Conservation (phyloP, 2,329 filamentous ascomycete genomes). For the Fusarium sp. region DNA sequence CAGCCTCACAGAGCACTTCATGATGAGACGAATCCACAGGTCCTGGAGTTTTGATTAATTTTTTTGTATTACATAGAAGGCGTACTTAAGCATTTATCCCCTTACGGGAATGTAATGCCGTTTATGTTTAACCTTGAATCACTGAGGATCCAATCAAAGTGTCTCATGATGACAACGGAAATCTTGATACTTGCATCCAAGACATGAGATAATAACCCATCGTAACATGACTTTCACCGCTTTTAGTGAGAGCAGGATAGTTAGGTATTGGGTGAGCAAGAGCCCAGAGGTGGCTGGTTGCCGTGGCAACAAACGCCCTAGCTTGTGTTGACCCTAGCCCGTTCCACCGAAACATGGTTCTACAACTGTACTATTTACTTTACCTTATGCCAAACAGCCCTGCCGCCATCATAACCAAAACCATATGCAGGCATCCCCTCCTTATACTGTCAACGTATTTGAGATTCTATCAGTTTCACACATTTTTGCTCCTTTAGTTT, state of each 20-base stretch:
- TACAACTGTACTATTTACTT: constrained; percentile 31
- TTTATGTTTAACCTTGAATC: neutral
- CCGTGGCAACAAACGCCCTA: constrained; percentile 28
- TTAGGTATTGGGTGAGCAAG: neutral
- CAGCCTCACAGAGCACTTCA: neutral
- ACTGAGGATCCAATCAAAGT: neutral
- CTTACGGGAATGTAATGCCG: neutral
- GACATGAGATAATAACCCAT: neutral
- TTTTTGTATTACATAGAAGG: neutral
- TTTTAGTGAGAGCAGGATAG: neutral
- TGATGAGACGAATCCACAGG: constrained; percentile 16
- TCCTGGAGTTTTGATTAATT: neutral
- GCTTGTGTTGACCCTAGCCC: constrained; percentile 29
- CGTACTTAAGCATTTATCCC: neutral
- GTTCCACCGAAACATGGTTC: constrained; percentile 18
- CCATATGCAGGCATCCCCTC: constrained; percentile 36
- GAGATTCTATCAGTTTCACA: constrained; percentile 15
- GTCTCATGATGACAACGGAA: constrained; percentile 5
- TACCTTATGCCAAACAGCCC: constrained; percentile 33
- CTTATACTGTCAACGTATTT: constrained; percentile 21
- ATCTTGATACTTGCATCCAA: neutral
- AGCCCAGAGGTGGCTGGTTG: constrained; percentile 23
- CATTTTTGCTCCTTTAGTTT: neutral
- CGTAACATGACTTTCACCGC: neutral
- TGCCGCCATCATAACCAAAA: constrained; percentile 18